Evolutionary conservation across 495 filamentous ascomycete species (phyloP).

Genomic region (Talaromyces stipitatus): DNA sequence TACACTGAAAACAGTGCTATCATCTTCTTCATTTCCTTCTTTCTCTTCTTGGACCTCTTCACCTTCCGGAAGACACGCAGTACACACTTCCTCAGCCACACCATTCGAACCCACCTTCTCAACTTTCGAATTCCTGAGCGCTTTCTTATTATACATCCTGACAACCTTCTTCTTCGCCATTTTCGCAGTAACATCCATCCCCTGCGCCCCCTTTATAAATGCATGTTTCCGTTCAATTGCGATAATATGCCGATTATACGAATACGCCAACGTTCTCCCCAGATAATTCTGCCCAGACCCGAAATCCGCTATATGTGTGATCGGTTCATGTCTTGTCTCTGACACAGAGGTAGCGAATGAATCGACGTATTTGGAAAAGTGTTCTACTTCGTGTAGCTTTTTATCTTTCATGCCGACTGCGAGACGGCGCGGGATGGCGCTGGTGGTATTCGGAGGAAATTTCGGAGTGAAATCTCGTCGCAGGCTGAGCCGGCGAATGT

Average conservation of each 20-base stretch:
- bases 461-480: slow-evolving; percentile 46
- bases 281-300: slow-evolving; percentile 96
- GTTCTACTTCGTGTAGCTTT: slow-evolving; percentile 82
- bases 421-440: slow-evolving; percentile 54
- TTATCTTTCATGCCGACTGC: slow-evolving; percentile 92
- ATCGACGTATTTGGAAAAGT: slow-evolving; percentile 57
- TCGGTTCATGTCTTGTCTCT: slow-evolving; percentile 39
- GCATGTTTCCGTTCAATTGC: slow-evolving; percentile 82
- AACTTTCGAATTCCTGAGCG: no score
- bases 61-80: not conserved
- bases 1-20: slow-evolving; percentile 25
- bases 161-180: slow-evolving; percentile 51
- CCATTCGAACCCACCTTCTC: slow-evolving; percentile 12
- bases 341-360: slow-evolving; percentile 45
- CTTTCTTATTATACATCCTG: slow-evolving; percentile 70
- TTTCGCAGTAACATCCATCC: slow-evolving; percentile 69
- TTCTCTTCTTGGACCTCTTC: not conserved
- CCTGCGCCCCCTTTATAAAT: slow-evolving; percentile 78
- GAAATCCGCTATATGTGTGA: slow-evolving; percentile 91
- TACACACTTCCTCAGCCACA: not conserved
- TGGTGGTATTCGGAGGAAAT: slow-evolving; percentile 29
- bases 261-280: slow-evolving; percentile 74
- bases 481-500: slow-evolving; percentile 65
- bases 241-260: slow-evolving; percentile 77
- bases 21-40: slow-evolving; percentile 17